phyloP scores from a whole-genome alignment of 2,329 filamentous ascomycete species.

The Orbilia oligospora region DNA sequence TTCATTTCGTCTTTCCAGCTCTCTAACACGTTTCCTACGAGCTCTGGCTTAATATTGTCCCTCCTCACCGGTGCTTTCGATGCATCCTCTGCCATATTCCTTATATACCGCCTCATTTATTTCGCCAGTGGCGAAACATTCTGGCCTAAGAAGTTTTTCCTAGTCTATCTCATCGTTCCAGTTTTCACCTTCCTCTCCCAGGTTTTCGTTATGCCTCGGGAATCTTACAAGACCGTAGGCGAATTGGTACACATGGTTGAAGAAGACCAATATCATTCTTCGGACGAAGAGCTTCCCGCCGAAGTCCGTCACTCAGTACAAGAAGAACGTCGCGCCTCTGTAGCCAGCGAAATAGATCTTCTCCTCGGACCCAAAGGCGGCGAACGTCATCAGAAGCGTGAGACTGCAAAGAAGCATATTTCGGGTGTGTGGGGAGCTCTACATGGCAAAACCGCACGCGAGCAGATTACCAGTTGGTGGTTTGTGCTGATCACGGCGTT shows the following conservation, averaged over 20 bases:
- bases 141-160: conserved; percentile 78
- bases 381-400: conserved; percentile 75
- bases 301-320: conserved; percentile 65
- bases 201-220: conserved; percentile 78
- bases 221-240: conserved; percentile 86
- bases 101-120: conserved; percentile 80
- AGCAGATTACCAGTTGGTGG: conserved; percentile 86
- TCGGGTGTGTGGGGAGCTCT: conserved; percentile 90
- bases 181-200: conserved; percentile 77
- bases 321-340: conserved; percentile 72
- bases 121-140: conserved; percentile 73
- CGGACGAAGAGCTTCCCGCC: conserved; percentile 62
- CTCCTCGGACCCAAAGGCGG: conserved; percentile 78
- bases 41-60: conserved; percentile 84
- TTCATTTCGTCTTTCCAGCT: conserved; percentile 88
- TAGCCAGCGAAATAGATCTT: conserved; percentile 79
- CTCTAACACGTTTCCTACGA: conserved; percentile 83
- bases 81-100: conserved; percentile 82
- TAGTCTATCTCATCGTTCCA: conserved; percentile 80
- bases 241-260: conserved; percentile 84
- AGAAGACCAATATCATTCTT: conserved; percentile 66
- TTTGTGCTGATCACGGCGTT: conserved; percentile 87
- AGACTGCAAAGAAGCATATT: conserved; percentile 78
- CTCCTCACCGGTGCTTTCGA: conserved; percentile 86
- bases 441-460: conserved; percentile 78